Evolutionary conservation across 2,329 filamentous ascomycete genomes (phyloP).

Genomic region (Immersiporthe knoxdaviesiana): DNA sequence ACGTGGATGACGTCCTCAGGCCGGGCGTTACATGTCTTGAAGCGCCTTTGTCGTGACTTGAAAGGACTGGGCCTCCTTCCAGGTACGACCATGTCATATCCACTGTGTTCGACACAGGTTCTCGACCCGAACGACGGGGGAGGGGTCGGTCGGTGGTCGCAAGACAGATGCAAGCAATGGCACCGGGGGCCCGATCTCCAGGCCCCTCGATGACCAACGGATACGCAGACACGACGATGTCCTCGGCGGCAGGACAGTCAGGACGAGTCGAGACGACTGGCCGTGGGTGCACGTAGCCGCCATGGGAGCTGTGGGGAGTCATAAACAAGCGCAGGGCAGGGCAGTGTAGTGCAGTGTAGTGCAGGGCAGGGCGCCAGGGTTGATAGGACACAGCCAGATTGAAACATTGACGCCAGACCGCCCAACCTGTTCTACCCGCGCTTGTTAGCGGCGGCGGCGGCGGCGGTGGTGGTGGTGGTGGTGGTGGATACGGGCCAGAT

Average conservation of each 20-base stretch:
- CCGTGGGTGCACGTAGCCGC: slow-evolving; percentile 24
- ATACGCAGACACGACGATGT: slow-evolving; percentile 4
- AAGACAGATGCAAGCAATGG: slow-evolving; percentile 15
- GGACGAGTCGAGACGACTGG: slow-evolving; percentile 28
- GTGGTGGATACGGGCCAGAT: too few relatives aligned
- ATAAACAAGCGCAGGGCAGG: background rate
- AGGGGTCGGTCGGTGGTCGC: too few relatives aligned
- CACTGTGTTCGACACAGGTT: background rate
- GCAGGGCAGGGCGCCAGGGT: background rate
- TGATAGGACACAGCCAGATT: background rate
- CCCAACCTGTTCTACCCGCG: too few relatives aligned
- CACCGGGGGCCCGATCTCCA: slow-evolving; percentile 10
- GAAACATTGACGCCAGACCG: background rate
- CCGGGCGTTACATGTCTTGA: slow-evolving; percentile 3
- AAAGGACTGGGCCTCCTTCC: slow-evolving; percentile 16
- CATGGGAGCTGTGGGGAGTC: slow-evolving; percentile 1
- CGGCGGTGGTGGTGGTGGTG: too few relatives aligned
- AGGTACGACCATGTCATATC: slow-evolving; percentile 13
- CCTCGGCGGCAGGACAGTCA: slow-evolving; percentile 25
- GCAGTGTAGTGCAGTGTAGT: too few relatives aligned
- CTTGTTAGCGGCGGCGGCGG: too few relatives aligned
- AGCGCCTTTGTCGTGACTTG: slow-evolving; percentile 18
- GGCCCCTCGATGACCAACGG: slow-evolving; percentile 19
- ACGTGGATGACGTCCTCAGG: slow-evolving; percentile 19
- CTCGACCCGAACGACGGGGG: background rate